phyloP scores from a whole-genome alignment of 73 alveolate species.

The Blepharisma stoltei region DNA sequence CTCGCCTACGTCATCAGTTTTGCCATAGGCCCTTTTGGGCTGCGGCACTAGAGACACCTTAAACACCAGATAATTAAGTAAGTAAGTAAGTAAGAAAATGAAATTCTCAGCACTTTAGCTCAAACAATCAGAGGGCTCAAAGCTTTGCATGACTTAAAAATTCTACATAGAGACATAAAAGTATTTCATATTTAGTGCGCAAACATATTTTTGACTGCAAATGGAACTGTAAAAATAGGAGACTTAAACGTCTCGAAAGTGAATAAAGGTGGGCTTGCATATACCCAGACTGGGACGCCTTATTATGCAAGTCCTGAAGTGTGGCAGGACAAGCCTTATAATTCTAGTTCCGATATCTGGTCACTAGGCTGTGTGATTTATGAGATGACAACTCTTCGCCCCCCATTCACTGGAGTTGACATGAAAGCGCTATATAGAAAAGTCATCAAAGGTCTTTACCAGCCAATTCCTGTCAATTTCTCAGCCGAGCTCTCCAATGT shows the following conservation, averaged over 20 bases:
- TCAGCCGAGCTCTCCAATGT: conserved; percentile 19
- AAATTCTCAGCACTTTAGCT: conserved; percentile 32
- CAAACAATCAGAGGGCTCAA: conserved; percentile 56
- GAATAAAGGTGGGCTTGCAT: conserved; percentile 41
- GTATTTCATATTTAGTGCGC: conserved; percentile 37
- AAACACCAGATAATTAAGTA: too few relatives aligned
- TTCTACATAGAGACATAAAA: conserved; percentile 81
- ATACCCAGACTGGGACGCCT: conserved; percentile 73
- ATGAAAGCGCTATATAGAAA: conserved; percentile 66
- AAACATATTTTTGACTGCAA: conserved; percentile 54
- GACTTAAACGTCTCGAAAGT: conserved; percentile 75
- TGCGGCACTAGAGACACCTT: too few relatives aligned
- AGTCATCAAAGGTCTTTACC: conserved; percentile 69
- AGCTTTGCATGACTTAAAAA: conserved; percentile 57
- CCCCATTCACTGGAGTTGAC: conserved; percentile 84
- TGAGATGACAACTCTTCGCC: conserved; percentile 75
- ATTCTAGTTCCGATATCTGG: conserved; percentile 85
- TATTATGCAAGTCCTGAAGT: conserved; percentile 89
- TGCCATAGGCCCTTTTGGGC: too few relatives aligned
- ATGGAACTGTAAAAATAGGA: conserved; percentile 74
- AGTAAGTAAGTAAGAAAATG: too few relatives aligned
- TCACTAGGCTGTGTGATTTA: conserved; percentile 87
- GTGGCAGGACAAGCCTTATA: conserved; percentile 61
- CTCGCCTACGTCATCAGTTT: too few relatives aligned
- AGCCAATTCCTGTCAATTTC: conserved; percentile 70